Evolutionary conservation across 139 green algal genomes (phyloP).

Genomic region (Chlorella vulgaris): DNA sequence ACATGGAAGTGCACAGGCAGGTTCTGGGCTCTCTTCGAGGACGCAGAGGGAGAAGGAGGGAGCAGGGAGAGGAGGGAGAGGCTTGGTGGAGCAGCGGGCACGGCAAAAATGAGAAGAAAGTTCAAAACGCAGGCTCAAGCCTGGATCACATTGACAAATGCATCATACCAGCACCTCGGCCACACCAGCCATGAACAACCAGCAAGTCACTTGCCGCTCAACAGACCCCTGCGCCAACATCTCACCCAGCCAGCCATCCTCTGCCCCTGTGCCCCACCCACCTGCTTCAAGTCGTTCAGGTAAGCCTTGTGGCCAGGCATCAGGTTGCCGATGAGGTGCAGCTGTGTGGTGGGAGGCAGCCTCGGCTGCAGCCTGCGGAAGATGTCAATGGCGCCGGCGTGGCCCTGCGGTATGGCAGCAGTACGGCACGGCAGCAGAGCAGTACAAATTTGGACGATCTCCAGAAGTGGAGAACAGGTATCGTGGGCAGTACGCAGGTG

Average conservation of each 20-base stretch:
- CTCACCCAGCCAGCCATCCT: no score
- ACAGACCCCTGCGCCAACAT: no score
- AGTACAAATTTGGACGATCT: no score
- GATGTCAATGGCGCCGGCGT: constrained; percentile 14
- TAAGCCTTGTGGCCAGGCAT: constrained; percentile 18
- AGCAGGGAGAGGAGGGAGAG: neutral
- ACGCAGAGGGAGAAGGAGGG: neutral
- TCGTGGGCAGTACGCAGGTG: neutral
- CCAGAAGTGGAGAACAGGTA: neutral
- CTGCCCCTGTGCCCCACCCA: no score
- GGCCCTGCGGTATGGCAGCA: constrained; percentile 8
- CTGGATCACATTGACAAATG: no score
- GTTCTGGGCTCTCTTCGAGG: neutral
- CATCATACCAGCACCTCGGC: no score
- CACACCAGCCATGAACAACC: no score
- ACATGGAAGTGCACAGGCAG: constrained; percentile 34
- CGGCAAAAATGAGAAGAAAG: no score
- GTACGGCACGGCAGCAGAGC: no score
- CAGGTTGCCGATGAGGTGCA: constrained; percentile 36
- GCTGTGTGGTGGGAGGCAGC: constrained; percentile 12
- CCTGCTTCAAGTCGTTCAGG: neutral
- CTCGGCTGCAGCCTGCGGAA: constrained; percentile 13
- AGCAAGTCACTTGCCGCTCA: no score
- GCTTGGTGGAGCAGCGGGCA: neutral
- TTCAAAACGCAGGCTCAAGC: no score